Conservation (phyloP, 2,329 filamentous ascomycete genomes). For the Pestalotiopsis fici region DNA sequence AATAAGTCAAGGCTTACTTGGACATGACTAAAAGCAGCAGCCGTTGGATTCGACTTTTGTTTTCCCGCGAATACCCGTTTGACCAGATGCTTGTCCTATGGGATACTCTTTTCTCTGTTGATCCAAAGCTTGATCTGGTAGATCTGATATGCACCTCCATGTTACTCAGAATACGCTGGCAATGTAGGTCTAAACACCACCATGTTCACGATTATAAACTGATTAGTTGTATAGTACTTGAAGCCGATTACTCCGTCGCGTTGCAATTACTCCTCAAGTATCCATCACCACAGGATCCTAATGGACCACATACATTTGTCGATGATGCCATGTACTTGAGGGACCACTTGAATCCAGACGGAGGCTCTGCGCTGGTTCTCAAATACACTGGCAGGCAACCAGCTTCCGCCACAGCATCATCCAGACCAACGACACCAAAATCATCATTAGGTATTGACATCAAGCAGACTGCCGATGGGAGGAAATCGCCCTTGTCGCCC, state of each 20-base stretch:
- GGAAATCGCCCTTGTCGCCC: conserved; percentile 49
- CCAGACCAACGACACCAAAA: conserved; percentile 34
- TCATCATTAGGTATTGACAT: conserved; percentile 35
- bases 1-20: conserved; percentile 6
- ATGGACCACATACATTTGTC: conserved; percentile 77
- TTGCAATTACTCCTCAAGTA: conserved; percentile 84
- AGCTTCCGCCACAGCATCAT: conserved; percentile 21
- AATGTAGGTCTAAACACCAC: conserved; percentile 56
- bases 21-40: conserved; percentile 38
- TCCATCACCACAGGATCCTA: conserved; percentile 62
- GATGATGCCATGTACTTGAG: conserved; percentile 79
- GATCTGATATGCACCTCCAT: conserved; percentile 93
- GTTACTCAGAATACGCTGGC: conserved; percentile 89
- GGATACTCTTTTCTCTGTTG: conserved; percentile 89
- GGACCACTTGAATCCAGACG: conserved; percentile 62
- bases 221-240: conserved; percentile 60
- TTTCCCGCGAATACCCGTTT: conserved; percentile 91
- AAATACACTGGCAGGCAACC: conserved; percentile 69
- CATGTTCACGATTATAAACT: background rate
- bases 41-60: conserved; percentile 91
- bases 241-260: conserved; percentile 84
- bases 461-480: conserved; percentile 40
- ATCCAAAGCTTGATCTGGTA: conserved; percentile 76
- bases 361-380: conserved; percentile 65
- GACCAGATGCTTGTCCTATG: conserved; percentile 81